Conservation (phyloP, 108 stramenopile species). For the Nannochloropsis granulata region DNA sequence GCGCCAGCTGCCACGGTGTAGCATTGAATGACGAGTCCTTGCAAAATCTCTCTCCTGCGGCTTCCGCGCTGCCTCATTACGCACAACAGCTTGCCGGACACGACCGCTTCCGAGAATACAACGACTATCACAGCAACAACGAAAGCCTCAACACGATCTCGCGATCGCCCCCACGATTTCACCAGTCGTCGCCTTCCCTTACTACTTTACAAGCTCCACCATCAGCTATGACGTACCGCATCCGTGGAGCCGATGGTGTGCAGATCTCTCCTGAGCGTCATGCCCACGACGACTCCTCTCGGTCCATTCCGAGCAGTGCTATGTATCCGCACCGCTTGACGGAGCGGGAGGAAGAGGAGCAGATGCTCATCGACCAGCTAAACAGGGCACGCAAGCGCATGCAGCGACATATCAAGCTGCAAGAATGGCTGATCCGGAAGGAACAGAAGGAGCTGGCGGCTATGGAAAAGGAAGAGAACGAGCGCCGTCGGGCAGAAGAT, state of each 20-base stretch:
- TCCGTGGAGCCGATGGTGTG: constrained; percentile 13
- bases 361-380: neutral
- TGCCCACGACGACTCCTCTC: neutral
- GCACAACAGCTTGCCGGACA: neutral
- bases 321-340: neutral
- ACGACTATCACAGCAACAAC: neutral
- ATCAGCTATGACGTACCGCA: constrained; percentile 3
- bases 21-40: neutral
- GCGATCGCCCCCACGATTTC: neutral
- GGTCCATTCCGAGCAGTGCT: neutral
- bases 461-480: constrained; percentile 22
- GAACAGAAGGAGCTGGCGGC: constrained; percentile 26
- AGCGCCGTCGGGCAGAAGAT: neutral
- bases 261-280: neutral
- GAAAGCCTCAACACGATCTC: constrained; percentile 1
- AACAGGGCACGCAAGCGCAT: constrained; percentile 20
- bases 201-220: neutral
- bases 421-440: constrained; percentile 41
- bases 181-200: neutral
- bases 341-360: neutral
- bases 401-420: constrained; percentile 39
- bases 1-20: neutral
- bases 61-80: neutral
- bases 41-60: neutral
- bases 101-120: neutral